Conservation (phyloP, 768 basidiomycete genomes). For the Hypholoma fasciculare region DNA sequence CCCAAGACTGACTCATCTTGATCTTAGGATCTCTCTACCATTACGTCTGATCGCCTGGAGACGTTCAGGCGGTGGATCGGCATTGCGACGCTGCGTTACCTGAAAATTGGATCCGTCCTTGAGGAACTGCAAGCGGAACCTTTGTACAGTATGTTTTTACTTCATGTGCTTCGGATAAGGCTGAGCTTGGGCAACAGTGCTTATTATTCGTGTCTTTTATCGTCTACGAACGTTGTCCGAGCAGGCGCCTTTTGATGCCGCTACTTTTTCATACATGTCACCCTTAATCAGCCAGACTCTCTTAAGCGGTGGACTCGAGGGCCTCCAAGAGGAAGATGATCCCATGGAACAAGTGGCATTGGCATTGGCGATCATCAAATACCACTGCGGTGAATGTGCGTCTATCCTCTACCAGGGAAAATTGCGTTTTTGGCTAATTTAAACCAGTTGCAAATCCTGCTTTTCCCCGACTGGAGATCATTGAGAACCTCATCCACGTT, state of each 20-base stretch:
- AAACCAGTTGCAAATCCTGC: slow-evolving; percentile 60
- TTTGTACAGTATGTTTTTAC: slow-evolving; percentile 49
- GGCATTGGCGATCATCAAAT: slow-evolving; percentile 65
- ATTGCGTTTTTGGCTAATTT: not conserved
- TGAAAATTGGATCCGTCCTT: slow-evolving; percentile 66
- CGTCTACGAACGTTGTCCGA: slow-evolving; percentile 81
- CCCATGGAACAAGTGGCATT: slow-evolving; percentile 79
- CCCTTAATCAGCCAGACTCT: slow-evolving; percentile 76
- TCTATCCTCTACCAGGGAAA: slow-evolving; percentile 7
- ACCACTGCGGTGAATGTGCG: slow-evolving; percentile 75
- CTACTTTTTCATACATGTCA: slow-evolving; percentile 81
- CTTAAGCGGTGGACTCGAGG: slow-evolving; percentile 63
- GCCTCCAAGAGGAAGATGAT: slow-evolving; percentile 65
- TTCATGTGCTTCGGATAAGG: not conserved
- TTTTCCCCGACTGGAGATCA: slow-evolving; percentile 74
- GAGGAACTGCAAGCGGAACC: slow-evolving; percentile 74
- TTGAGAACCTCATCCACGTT: slow-evolving; percentile 68
- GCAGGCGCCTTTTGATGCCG: slow-evolving; percentile 77
- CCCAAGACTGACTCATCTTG: not conserved
- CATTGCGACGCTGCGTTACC: slow-evolving; percentile 78
- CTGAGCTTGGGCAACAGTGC: slow-evolving; percentile 39
- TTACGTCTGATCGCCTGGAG: slow-evolving; percentile 75
- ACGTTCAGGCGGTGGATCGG: slow-evolving; percentile 72
- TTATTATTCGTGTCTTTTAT: slow-evolving; percentile 85
- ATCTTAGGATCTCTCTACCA: slow-evolving; percentile 62